Evolutionary conservation across 768 basidiomycete species (phyloP).

Genomic region (Phlebiopsis gigantea): DNA sequence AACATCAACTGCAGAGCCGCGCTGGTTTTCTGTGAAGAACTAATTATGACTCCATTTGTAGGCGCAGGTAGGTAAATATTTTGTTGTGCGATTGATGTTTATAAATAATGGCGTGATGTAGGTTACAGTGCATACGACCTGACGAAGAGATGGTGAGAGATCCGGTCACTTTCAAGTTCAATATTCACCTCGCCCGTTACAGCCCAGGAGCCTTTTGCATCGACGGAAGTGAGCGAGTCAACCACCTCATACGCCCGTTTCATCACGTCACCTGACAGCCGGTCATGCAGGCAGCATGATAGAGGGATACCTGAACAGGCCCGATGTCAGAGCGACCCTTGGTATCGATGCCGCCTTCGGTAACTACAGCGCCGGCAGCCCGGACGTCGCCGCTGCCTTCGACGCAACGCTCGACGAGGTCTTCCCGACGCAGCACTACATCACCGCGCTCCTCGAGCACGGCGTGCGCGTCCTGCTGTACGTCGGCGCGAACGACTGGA

Average conservation of each 20-base stretch:
- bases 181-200: neutral
- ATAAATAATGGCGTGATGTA: too few relatives aligned
- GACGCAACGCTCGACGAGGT: slow-evolving; percentile 32
- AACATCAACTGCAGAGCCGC: slow-evolving; percentile 39
- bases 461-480: slow-evolving; percentile 49
- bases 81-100: neutral
- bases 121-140: slow-evolving; percentile 63
- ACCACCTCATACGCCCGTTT: neutral
- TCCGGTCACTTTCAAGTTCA: too few relatives aligned
- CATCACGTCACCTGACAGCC: neutral
- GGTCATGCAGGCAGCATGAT: neutral
- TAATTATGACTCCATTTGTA: slow-evolving; percentile 23
- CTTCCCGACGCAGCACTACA: slow-evolving; percentile 33
- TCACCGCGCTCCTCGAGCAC: slow-evolving; percentile 50
- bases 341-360: slow-evolving; percentile 54
- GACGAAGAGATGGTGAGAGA: slow-evolving; percentile 30
- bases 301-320: slow-evolving; percentile 56
- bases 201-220: neutral
- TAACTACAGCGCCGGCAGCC: slow-evolving; percentile 39
- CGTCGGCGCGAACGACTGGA: slow-evolving; percentile 51
- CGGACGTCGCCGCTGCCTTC: slow-evolving; percentile 42
- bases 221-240: neutral
- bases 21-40: slow-evolving; percentile 30
- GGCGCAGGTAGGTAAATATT: slow-evolving; percentile 24
- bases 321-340: slow-evolving; percentile 45